Conservation (phyloP, 2,329 filamentous ascomycete species). For the Penicillium sp. region DNA sequence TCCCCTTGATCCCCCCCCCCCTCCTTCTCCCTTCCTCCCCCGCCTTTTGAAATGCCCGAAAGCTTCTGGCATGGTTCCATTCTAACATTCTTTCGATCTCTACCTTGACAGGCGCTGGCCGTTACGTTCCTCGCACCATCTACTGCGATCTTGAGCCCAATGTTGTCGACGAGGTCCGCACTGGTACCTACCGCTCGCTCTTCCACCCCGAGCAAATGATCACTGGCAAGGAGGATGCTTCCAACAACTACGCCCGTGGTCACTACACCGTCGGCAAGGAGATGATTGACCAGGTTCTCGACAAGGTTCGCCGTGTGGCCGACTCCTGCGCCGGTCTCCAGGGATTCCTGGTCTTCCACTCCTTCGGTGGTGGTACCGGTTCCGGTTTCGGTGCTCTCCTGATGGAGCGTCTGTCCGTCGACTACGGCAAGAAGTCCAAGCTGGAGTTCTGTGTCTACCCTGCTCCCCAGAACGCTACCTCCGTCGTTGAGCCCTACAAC, state of each 20-base stretch:
- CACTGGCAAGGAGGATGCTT: slow-evolving; percentile 99
- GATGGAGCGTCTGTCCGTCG: slow-evolving; percentile 97
- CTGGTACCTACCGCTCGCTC: slow-evolving; percentile 89
- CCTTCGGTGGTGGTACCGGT: slow-evolving; percentile 97
- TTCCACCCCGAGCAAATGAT: slow-evolving; percentile 99
- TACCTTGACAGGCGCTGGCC: slow-evolving; percentile 76
- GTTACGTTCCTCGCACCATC: slow-evolving; percentile 98
- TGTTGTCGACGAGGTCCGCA: slow-evolving; percentile 98
- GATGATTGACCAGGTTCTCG: slow-evolving; percentile 95
- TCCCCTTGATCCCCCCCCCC: background rate
- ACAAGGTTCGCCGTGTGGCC: slow-evolving; percentile 96
- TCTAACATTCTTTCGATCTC: slow-evolving; percentile 26
- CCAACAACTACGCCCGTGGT: slow-evolving; percentile 99
- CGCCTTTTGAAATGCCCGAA: slow-evolving; percentile 9
- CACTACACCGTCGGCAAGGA: slow-evolving; percentile 99
- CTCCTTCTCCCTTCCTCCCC: slow-evolving; percentile 1
- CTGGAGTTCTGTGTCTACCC: slow-evolving; percentile 99
- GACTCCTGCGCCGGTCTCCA: slow-evolving; percentile 98
- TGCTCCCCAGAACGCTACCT: slow-evolving; percentile 93
- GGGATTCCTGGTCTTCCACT: slow-evolving; percentile 99
- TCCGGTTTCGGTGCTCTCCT: slow-evolving; percentile 97
- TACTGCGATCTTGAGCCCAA: slow-evolving; percentile 99
- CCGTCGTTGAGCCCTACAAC: slow-evolving; percentile 99
- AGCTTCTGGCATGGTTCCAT: slow-evolving; percentile 9
- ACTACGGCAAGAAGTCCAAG: slow-evolving; percentile 99